Evolutionary conservation across 2,329 filamentous ascomycete genomes (phyloP), one percentile per base, ranked within the genome.

Genomic region (Fusarium sororula): DNA sequence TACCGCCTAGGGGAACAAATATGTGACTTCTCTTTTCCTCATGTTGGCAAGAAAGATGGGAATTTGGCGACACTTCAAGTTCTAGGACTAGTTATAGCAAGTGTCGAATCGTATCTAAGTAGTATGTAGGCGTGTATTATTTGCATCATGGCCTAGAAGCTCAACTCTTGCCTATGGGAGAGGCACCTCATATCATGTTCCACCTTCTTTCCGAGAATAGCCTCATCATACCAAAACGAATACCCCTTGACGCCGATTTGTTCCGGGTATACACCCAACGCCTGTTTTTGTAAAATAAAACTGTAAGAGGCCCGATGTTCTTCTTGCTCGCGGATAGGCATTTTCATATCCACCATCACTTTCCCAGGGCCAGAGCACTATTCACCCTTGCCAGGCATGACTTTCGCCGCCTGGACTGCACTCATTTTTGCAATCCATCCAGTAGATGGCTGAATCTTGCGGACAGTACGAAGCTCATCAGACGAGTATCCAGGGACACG

Each of bases 361-460:
- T 51, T 63, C 30, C 41, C n/a, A 6, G 7, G 9, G 20, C 44
- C 5, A 32, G 26, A 18, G 22, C 17, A 32, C 76, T 85, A 85
- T 78, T 90, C 88, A 55, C 86, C 85, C 81, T 89, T 90, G 30
- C 89, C 88, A 9, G 90, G 87, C 83, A 89, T 92, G 51, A 92
- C 95, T 86, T 98, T 98, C 53, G 95, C 94, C 4, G 95, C 96
- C 84, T 98, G 95, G 22, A 99, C 93, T 30, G 96, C 96, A 79
- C 95, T 96, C 92, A 99, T 97, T 87, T 99, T 99, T 75, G 93
- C 92, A 71, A 96, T 96, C 95, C 96, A 99, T 28, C 91, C 93
- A 22, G 92, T 86, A 26, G 94, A 92, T 5, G 96, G 96, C 81
- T 96, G 93, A 60, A 97, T 93, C 86, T 98, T 98, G 81, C 95